Base-by-base conservation (phyloP, 2,329 filamentous ascomycete species). In the Trichocomaceae sp. region DNA sequence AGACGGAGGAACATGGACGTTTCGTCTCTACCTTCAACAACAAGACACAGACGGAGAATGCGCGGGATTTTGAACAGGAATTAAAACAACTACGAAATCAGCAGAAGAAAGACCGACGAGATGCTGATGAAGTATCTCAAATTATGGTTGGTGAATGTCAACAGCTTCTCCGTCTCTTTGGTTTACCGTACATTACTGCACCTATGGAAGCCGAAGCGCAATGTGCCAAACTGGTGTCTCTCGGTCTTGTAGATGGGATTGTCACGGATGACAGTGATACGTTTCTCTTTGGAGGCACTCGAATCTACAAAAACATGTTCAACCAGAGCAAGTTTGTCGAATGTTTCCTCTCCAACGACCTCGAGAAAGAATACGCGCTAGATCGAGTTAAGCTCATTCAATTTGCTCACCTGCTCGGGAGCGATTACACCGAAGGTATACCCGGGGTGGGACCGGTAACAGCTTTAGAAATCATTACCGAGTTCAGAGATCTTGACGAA, bases 301-400 rank as follows among this genome's bases (percentile, higher is more conserved):
- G 92, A 17, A 87, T 99, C 20, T 99, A 99, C 79, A 99, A 99
- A 72, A 99, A 99, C 76, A 95, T 99, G 90, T 99, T 99, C 78
- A 99, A 96, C 72, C 86, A 90, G 63, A 93, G 93, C 70, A 99
- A 99, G 69, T 95, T 90, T 63, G 93, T 99, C 42, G 93, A 99
- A 73, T 97, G 93, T 72, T 99, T 97, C 67, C 80, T 99, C 9
- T 75, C 84, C 2, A 78, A 77, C 0, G 93, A 99, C 65, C 77
- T 99, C 0, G 89, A 95, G 64, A 87, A 87, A 62, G 95, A 99
- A 63, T 86, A 96, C 59, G 89, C 88, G 0, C 81, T 99, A 0
- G 86, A 88, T 2, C 83, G 92, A n/a, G 80, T 86, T 52, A 89
- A 92, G 65, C 83, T 99, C 51, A 96, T 99, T 58, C 82, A 87